Base-by-base conservation (phyloP, 2,329 filamentous ascomycete species). In the Aspergillus fijiensis region DNA sequence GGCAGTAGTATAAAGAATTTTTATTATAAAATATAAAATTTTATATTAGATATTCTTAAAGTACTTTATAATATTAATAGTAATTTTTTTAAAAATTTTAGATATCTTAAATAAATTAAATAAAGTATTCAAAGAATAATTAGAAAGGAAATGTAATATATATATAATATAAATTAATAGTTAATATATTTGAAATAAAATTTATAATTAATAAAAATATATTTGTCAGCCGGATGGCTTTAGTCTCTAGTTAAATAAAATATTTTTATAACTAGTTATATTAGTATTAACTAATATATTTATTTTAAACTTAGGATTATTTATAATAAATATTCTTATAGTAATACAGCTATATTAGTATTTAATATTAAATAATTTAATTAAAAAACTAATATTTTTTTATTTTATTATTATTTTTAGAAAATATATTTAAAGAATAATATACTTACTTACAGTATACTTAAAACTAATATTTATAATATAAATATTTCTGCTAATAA, bases 51-150 rank as follows among this genome's bases (percentile, higher is more conserved):
- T 57, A 55, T 49, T 19, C 29, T 67, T 47, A 66, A 66, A 57
- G 60, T 19, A 61, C 35, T 61, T 47, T 64, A 49, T 61, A 29
- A 60, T 58, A 33, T 62, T 65, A 42, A 54, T 63, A 51, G 53
- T 31, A 21, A 52, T 51, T 23, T 65, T 55, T 49, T 65, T n/a
- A 29, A 53, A 59, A 27, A 12, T 59, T 3, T 2, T 2, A 2
- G 25, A 25, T 2, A 5, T 2, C 3, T 1, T 5, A 25, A 5
- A 25, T 25, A 33, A 60, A 64, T 31, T 52, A 55, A 21, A 25
- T 39, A 25, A 23, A 65, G 19, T 49, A 25, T 64, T 57, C 39
- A 39, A 27, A 42, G 21, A 14, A 25, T 27, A 51, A 11, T 49
- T 33, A 16, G 42, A 39, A 59, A 52, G 47, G 14, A 53, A n/a